Evolutionary conservation across 148 eudicot genomes (phyloP), one percentile per base, ranked within the genome.

Genomic region (Suaeda aralocaspica): DNA sequence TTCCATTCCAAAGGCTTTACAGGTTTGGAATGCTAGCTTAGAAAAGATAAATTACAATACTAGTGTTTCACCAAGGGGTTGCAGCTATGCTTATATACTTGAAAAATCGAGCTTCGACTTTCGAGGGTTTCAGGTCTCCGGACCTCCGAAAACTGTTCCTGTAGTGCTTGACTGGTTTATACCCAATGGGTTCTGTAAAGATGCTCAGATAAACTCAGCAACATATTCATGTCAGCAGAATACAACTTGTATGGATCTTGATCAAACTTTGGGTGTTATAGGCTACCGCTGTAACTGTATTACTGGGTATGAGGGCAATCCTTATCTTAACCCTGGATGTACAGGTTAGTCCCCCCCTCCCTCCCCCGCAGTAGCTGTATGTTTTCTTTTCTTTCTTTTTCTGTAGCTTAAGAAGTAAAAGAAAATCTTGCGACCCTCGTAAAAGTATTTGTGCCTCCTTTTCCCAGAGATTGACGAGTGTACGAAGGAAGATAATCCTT

Each of bases 291-390:
- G 79, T 19, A 70, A 45, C 22, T 76, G 79, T 56, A 62, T 15
- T 28, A 28, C 10, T 1, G 74, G 74, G 28, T 70, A 53, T 31
- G 58, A 70, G 57, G 79, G 79, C 22, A 76, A 76, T 55, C 79
- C 79, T 44, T 76, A 76, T 41, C 79, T 76, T 25, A 62, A 45
- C 53, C 70, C 69, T 5, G 79, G 79, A 30, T 76, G 79, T 64
- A 63, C 56, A 76, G 79, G 79, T 75, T 36, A 55, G 64, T 48
- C 19, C 6, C 11, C 7, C 1, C 4, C 34, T 44, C 52, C 10
- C 19, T 12, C 1, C 11, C 3, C 41, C 14, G 4, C 24, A 13
- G 29, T 63, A 24, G 4, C 9, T 28, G 19, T 12, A 2, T 22
- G 7, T 42, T 42, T 29, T 29, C n/a, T n/a, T n/a, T n/a, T n/a